These are phyloP conservation scores for Naumovozyma castellii DNA, from an alignment of 805 yeast genomes.

Conservation along the genomic window DNA sequence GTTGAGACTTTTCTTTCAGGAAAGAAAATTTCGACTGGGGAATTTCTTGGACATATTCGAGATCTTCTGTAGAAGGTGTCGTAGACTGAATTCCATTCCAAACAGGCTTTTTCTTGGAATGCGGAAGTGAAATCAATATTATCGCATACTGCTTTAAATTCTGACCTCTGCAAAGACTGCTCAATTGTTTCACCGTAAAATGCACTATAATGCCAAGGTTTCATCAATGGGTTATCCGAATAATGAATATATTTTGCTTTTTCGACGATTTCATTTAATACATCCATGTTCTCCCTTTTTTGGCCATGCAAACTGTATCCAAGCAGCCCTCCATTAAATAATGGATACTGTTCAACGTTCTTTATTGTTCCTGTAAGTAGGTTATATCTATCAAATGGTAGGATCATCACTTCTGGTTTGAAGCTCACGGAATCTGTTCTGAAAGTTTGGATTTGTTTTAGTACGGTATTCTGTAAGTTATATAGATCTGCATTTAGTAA, in stretches of 20 bases:
- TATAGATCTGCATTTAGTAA: slow-evolving; percentile 9
- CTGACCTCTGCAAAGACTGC: too few relatives aligned
- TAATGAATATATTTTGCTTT: slow-evolving; percentile 42
- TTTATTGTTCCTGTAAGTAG: slow-evolving; percentile 14
- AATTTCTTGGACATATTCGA: too few relatives aligned
- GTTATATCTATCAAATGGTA: slow-evolving; percentile 21
- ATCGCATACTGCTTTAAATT: background rate
- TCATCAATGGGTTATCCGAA: slow-evolving; percentile 52
- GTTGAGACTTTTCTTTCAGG: background rate
- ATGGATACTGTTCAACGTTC: slow-evolving; percentile 7
- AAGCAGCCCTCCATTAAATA: slow-evolving; percentile 13
- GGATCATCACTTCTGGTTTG: slow-evolving; percentile 15
- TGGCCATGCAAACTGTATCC: slow-evolving; percentile 13
- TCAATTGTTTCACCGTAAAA: too few relatives aligned
- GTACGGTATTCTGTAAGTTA: slow-evolving; percentile 5
- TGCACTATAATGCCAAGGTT: slow-evolving; percentile 44
- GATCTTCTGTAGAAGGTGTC: background rate
- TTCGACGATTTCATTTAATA: slow-evolving; percentile 21
- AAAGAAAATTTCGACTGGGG: too few relatives aligned
- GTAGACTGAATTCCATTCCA: background rate
- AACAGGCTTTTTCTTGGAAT: background rate
- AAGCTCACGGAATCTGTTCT: background rate
- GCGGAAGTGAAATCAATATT: background rate
- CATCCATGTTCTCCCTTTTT: slow-evolving; percentile 6
- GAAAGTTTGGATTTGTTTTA: slow-evolving; percentile 2